Evolutionary conservation across 495 filamentous ascomycete genomes (phyloP), one percentile per base, ranked within the genome.

Genomic region (Massariosphaeria phaeospora): DNA sequence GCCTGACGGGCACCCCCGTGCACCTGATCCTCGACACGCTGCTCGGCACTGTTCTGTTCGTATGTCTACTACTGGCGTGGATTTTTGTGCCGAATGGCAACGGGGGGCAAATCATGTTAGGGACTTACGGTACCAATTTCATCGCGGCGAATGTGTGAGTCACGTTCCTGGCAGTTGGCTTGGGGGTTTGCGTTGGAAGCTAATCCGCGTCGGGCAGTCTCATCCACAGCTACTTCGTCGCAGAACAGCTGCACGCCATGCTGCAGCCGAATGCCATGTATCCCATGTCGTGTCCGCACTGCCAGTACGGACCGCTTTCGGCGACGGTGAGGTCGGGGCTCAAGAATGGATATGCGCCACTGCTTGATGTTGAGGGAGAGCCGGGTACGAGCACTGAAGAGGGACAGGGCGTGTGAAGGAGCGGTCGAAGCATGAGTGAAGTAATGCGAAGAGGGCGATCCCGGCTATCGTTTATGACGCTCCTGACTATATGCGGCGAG

Each of bases 121-220:
- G 38, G 31, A 61, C 58, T 6, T 61, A 61, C 42, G 36, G 52
- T 7, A 52, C 52, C 1, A 47, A 47, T 30, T 61, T 61, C 30
- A 10, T 57, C 6, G 31, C 52, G 3, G 36, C 24, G 11, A 57
- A 61, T 29, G 51, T 56, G 58, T 61, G 20, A 56, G 58, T 46
- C 27, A 41, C 23, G 13, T 35, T 8, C 43, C 30, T 39, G 17
- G 27, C 12, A 2, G 5, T 13, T 3, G 6, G 10, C 13, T 18
- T 45, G 17, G 13, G 18, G 4, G 13, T 27, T 10, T 3, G 27
- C 2, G 8, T 11, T 56, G 48, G 23, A 8, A 5, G 10, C 9
- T 27, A 31, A 15, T 18, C 24, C 13, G n/a, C 29, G 18, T 23
- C 20, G 35, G 18, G n/a, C 20, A 59, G 56, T 39, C 31, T 49